Conservation (phyloP, 352 stramenopile genomes). For the Phytophthora constricta region DNA sequence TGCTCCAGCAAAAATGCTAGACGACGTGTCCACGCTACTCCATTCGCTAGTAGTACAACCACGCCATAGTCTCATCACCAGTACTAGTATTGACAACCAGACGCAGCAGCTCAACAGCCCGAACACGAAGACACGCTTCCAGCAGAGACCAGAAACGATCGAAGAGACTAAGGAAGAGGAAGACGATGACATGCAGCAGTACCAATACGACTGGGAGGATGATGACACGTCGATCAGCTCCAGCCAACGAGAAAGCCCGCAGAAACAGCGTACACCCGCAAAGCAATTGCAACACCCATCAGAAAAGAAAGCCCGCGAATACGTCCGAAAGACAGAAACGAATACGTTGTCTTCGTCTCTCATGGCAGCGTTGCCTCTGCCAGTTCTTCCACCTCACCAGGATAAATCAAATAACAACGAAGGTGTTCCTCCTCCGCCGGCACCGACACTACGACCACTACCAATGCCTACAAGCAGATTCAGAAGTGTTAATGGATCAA, state of each 20-base stretch:
- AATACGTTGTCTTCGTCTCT: slow-evolving; percentile 27
- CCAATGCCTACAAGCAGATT: slow-evolving; percentile 20
- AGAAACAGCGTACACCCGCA: slow-evolving; percentile 4
- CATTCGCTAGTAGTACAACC: slow-evolving; percentile 37
- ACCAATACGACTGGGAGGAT: slow-evolving; percentile 53
- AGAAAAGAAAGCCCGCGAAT: not conserved
- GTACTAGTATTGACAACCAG: slow-evolving; percentile 28
- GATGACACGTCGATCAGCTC: slow-evolving; percentile 15
- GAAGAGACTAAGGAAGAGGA: slow-evolving; percentile 57
- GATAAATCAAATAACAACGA: slow-evolving; percentile 5
- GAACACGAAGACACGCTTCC: slow-evolving; percentile 25
- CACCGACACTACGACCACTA: slow-evolving; percentile 25
- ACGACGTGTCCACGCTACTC: slow-evolving; percentile 49
- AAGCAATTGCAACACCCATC: not conserved
- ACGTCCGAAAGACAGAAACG: not conserved
- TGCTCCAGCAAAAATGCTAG: slow-evolving; percentile 27
- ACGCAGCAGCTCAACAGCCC: slow-evolving; percentile 6
- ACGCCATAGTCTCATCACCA: not conserved
- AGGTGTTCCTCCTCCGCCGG: slow-evolving; percentile 23
- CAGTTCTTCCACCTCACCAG: slow-evolving; percentile 6
- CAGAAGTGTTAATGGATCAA: slow-evolving; percentile 7
- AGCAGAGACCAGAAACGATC: slow-evolving; percentile 49
- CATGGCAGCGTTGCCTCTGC: slow-evolving; percentile 28
- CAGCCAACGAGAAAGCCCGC: slow-evolving; percentile 15
- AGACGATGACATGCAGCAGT: slow-evolving; percentile 37